phyloP scores from a whole-genome alignment of 148 eudicot species.

The Beta vulgaris region DNA sequence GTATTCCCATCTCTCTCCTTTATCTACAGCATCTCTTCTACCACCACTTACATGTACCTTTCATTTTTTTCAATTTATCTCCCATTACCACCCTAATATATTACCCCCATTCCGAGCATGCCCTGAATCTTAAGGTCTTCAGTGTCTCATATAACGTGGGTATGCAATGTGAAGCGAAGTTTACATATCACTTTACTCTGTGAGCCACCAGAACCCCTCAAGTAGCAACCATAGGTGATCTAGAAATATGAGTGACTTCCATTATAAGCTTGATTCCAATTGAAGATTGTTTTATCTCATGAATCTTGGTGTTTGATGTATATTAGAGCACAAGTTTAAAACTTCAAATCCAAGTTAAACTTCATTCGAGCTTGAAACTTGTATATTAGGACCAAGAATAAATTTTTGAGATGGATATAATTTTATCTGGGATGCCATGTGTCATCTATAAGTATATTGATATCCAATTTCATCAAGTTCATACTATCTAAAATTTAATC shows the following conservation, averaged over 20 bases:
- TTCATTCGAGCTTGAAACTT: neutral
- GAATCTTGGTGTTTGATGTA: neutral
- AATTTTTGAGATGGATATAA: no score
- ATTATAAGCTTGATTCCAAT: neutral
- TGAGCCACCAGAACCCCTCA: neutral
- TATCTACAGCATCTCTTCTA: no score
- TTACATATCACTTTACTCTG: neutral
- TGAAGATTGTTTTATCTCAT: constrained; percentile 2
- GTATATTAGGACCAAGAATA: neutral
- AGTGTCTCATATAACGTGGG: neutral
- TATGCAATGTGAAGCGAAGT: neutral
- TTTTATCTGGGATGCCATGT: no score
- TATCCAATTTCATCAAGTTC: neutral
- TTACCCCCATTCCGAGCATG: no score
- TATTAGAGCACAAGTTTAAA: neutral
- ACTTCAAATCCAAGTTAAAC: neutral
- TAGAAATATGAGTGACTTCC: neutral
- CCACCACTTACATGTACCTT: no score
- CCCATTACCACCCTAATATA: no score
- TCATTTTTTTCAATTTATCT: no score
- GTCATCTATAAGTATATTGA: no score
- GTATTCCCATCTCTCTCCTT: no score
- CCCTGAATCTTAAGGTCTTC: no score
- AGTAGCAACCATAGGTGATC: neutral
- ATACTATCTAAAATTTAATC: no score